phyloP scores from a whole-genome alignment of 768 basidiomycete genomes.

The Xerocomellus intermedius region DNA sequence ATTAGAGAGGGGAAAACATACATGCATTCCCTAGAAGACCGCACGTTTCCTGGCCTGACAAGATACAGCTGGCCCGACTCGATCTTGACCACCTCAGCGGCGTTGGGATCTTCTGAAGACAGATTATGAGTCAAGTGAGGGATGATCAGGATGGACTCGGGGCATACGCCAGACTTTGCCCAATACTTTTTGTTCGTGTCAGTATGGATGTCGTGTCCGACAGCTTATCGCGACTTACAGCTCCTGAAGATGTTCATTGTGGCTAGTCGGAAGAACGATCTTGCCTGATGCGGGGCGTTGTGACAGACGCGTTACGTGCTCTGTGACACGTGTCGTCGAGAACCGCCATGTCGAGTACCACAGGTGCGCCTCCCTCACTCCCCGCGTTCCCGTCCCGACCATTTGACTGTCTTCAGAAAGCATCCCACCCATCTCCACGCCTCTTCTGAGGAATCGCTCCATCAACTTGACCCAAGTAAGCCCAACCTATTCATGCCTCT shows the following conservation, averaged over 20 bases:
- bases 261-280: constrained; percentile 23
- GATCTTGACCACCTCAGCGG: constrained; percentile 93
- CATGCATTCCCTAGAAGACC: constrained; percentile 97
- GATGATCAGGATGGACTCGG: constrained; percentile 14
- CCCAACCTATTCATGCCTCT: not conserved
- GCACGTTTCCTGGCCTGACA: constrained; percentile 86
- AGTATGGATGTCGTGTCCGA: constrained; percentile 14
- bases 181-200: constrained; percentile 53
- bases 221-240: constrained; percentile 46
- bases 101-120: constrained; percentile 82
- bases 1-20: constrained; percentile 38
- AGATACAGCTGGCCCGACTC: constrained; percentile 89
- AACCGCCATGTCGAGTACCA: constrained; percentile 7
- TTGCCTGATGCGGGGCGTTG: constrained; percentile 12
- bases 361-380: constrained; percentile 8
- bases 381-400: not conserved
- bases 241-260: constrained; percentile 85
- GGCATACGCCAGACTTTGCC: constrained; percentile 94
- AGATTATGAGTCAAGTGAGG: constrained; percentile 24
- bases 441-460: constrained; percentile 15
- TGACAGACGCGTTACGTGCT: constrained; percentile 28
- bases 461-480: constrained; percentile 16
- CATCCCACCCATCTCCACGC: constrained; percentile 4
- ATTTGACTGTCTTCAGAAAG: not conserved
- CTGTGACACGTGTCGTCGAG: constrained; percentile 15